phyloP scores from a whole-genome alignment of 768 basidiomycete genomes.

The Lactarius sanguifluus region DNA sequence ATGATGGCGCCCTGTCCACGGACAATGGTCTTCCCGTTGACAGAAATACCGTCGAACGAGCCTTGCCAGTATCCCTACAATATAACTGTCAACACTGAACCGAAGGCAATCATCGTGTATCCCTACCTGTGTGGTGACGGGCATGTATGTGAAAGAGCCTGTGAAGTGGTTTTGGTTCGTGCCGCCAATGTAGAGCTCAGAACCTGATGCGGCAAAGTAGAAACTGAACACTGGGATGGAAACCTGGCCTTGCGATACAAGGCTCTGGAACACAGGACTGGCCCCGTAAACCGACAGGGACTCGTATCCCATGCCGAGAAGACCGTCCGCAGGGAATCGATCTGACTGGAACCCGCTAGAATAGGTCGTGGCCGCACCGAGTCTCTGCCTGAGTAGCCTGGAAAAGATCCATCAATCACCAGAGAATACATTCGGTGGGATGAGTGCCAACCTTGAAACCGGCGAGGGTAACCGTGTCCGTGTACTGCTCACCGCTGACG shows the following conservation, averaged over 20 bases:
- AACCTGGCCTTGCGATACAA: slow-evolving; percentile 40
- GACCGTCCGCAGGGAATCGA: slow-evolving; percentile 40
- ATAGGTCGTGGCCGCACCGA: slow-evolving; percentile 46
- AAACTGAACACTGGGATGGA: slow-evolving; percentile 47
- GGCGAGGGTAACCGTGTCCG: slow-evolving; percentile 45
- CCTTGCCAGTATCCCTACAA: slow-evolving; percentile 27
- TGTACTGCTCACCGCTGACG: slow-evolving; percentile 42
- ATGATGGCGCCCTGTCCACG: slow-evolving; percentile 31
- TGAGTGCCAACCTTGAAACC: slow-evolving; percentile 32
- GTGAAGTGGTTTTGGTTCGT: slow-evolving; percentile 21
- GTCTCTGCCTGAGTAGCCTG: slow-evolving; percentile 42
- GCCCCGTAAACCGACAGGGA: slow-evolving; percentile 32
- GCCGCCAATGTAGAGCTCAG: slow-evolving; percentile 38
- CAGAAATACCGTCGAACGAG: slow-evolving; percentile 31
- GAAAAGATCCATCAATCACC: slow-evolving; percentile 3
- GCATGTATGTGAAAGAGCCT: slow-evolving; percentile 20
- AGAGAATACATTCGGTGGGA: neutral
- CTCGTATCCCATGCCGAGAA: slow-evolving; percentile 43
- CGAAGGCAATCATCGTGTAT: slow-evolving; percentile 16
- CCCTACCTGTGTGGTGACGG: slow-evolving; percentile 9
- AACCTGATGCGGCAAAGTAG: slow-evolving; percentile 43
- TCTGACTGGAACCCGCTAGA: slow-evolving; percentile 35
- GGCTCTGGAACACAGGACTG: slow-evolving; percentile 40
- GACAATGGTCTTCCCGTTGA: slow-evolving; percentile 29
- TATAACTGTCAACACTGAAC: slow-evolving; percentile 34